phyloP scores from a whole-genome alignment of 305 asterid species.

The Plantago coronopus region DNA sequence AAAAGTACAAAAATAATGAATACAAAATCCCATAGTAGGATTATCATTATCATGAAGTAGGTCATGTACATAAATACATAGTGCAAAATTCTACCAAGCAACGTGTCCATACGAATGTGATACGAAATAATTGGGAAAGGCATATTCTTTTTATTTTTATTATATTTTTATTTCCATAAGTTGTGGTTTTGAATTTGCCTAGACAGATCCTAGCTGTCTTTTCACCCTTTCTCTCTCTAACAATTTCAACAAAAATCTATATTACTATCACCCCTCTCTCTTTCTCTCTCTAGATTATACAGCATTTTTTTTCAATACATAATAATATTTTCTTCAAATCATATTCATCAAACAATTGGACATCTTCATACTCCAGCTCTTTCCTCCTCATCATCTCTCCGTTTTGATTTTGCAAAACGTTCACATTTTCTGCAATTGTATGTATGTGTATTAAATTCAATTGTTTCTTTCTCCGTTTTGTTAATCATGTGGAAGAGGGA shows the following conservation, averaged over 20 bases:
- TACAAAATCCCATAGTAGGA: too few relatives aligned
- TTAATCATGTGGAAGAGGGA: too few relatives aligned
- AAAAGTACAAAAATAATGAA: too few relatives aligned
- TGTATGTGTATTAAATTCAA: not conserved
- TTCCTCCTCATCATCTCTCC: constrained; percentile 12
- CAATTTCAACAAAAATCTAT: not conserved
- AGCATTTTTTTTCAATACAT: not conserved
- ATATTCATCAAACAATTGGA: not conserved
- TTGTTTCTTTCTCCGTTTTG: too few relatives aligned
- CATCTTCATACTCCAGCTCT: constrained; percentile 21
- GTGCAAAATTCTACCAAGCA: too few relatives aligned
- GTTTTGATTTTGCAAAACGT: not conserved
- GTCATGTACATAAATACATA: too few relatives aligned
- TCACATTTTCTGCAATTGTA: too few relatives aligned
- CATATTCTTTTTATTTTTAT: not conserved
- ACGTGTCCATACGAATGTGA: too few relatives aligned
- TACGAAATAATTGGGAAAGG: not conserved
- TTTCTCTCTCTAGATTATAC: too few relatives aligned
- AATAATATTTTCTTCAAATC: not conserved
- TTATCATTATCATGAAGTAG: too few relatives aligned
- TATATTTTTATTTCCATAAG: not conserved
- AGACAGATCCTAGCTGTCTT: constrained; percentile 9
- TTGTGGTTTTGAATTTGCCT: constrained; percentile 12
- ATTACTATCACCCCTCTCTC: too few relatives aligned
- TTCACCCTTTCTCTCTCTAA: not conserved